A percentile compares a stretch with the other conserved stretches of the same genome.
These are phyloP conservation scores for Rhodofomes roseus DNA, from an alignment of 1,284 basidiomycete species.

Conservation along the genomic window DNA sequence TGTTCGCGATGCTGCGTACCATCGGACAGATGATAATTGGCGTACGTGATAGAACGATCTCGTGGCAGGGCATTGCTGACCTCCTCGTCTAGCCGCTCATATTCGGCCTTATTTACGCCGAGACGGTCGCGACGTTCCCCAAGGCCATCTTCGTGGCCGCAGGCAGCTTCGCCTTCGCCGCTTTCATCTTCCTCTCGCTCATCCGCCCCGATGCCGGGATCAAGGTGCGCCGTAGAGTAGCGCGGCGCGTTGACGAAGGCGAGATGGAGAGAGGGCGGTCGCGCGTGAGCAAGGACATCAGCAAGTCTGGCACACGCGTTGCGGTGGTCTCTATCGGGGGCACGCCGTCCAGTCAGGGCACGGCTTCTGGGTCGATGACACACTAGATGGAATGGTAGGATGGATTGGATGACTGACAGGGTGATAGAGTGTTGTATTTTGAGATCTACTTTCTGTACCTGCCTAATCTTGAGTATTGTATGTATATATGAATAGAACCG, in stretches of 20 bases:
- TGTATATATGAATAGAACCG: not conserved
- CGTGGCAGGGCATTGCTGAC: not conserved
- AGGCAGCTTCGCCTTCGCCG: constrained; percentile 43
- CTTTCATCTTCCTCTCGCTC: constrained; percentile 45
- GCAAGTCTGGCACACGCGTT: constrained; percentile 9
- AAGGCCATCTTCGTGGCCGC: constrained; percentile 64
- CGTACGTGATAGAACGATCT: constrained; percentile 36
- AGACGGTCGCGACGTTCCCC: constrained; percentile 61
- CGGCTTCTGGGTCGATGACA: not conserved
- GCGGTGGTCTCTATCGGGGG: not conserved
- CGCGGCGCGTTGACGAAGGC: constrained; percentile 12
- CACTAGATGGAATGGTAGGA: not conserved
- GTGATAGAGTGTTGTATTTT: not conserved
- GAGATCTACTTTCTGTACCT: not conserved
- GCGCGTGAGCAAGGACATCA: constrained; percentile 33
- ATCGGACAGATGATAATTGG: constrained; percentile 65
- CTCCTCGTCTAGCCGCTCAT: constrained; percentile 50
- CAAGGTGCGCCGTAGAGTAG: constrained; percentile 12
- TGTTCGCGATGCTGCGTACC: constrained; percentile 63
- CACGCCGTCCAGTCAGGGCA: not conserved
- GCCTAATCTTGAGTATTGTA: not conserved
- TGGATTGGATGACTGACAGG: too few species aligned
- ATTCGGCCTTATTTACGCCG: constrained; percentile 66
- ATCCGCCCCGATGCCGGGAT: constrained; percentile 41
- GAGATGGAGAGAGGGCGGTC: constrained; percentile 34